Percentiles rank a stretch among this genome's conserved stretches.
These are phyloP conservation scores for Parastagonospora nodorum DNA, from an alignment of 2,329 filamentous ascomycete species.

Conservation along the genomic window DNA sequence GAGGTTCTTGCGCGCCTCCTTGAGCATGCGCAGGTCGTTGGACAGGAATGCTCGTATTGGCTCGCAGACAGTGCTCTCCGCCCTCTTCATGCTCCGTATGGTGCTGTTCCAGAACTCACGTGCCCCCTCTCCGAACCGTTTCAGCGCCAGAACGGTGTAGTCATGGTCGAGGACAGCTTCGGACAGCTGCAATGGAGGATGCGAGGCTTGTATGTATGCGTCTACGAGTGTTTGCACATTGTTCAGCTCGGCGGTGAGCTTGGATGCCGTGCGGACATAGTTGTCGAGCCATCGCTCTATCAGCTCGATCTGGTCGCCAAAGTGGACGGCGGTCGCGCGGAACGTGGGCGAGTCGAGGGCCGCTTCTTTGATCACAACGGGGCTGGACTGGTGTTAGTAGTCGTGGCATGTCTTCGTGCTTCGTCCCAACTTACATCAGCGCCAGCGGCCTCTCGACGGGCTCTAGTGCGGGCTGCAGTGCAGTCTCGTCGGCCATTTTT, in stretches of 20 bases:
- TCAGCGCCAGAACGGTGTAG: constrained; percentile 87
- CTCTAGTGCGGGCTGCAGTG: constrained; percentile 39
- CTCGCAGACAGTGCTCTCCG: constrained; percentile 78
- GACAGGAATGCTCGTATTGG: constrained; percentile 79
- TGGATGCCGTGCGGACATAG: constrained; percentile 66
- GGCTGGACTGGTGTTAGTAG: constrained; percentile 52
- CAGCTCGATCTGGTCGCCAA: constrained; percentile 86
- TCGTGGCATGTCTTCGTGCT: neutral
- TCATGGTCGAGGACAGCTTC: constrained; percentile 93
- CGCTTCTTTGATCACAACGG: constrained; percentile 90
- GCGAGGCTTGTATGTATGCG: constrained; percentile 73
- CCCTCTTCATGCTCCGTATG: constrained; percentile 73
- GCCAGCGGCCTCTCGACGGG: constrained; percentile 49
- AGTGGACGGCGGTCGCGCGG: constrained; percentile 83
- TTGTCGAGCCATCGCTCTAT: constrained; percentile 90
- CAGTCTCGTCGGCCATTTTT: constrained; percentile 44
- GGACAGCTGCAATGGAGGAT: constrained; percentile 74
- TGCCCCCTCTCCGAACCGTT: constrained; percentile 81
- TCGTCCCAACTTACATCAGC: constrained; percentile 44
- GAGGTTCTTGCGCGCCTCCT: constrained; percentile 76
- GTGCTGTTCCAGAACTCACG: constrained; percentile 86
- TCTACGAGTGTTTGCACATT: constrained; percentile 81
- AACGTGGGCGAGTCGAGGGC: constrained; percentile 96
- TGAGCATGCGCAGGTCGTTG: constrained; percentile 82
- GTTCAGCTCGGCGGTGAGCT: constrained; percentile 68